Conservation (phyloP, 192 early-diverging fungal species). For the Gamsiella multidivaricata region DNA sequence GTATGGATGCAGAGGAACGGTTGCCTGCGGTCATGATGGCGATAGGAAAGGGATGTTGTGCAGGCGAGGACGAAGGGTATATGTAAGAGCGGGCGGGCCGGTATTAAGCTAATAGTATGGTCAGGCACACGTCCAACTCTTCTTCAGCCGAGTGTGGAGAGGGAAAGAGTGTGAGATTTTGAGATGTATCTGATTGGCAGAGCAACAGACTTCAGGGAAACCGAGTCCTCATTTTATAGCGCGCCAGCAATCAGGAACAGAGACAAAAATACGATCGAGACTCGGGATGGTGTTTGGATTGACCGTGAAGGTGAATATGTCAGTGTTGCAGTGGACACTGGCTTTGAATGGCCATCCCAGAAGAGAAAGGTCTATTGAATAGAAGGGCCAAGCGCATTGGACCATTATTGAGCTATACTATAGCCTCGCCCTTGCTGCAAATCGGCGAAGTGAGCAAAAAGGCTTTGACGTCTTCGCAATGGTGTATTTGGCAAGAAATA, state of each 20-base stretch:
- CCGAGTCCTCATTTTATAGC: slow-evolving; percentile 15
- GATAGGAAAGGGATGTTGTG: background rate
- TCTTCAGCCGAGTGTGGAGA: background rate
- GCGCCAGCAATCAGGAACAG: too few relatives aligned
- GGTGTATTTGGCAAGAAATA: slow-evolving; percentile 20
- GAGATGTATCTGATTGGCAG: slow-evolving; percentile 10
- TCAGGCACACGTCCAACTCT: background rate
- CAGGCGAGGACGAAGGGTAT: background rate
- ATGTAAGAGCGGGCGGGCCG: background rate
- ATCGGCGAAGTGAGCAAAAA: background rate
- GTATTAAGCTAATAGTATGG: background rate
- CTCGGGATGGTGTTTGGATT: background rate
- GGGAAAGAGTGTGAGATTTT: slow-evolving; percentile 1
- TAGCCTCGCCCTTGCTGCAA: too few relatives aligned
- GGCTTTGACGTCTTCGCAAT: slow-evolving; percentile 16
- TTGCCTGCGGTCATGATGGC: slow-evolving; percentile 18
- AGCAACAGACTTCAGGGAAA: slow-evolving; percentile 4
- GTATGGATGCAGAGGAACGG: background rate
- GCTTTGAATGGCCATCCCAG: too few relatives aligned
- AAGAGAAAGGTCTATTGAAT: slow-evolving; percentile 3
- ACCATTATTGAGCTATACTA: too few relatives aligned
- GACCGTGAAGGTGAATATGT: slow-evolving; percentile 11
- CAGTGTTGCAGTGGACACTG: background rate
- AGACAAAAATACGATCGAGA: background rate
- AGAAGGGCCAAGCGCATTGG: background rate